Evolutionary conservation across 2,329 filamentous ascomycete genomes (phyloP).

Genomic region (Epicoccum sorghinum): DNA sequence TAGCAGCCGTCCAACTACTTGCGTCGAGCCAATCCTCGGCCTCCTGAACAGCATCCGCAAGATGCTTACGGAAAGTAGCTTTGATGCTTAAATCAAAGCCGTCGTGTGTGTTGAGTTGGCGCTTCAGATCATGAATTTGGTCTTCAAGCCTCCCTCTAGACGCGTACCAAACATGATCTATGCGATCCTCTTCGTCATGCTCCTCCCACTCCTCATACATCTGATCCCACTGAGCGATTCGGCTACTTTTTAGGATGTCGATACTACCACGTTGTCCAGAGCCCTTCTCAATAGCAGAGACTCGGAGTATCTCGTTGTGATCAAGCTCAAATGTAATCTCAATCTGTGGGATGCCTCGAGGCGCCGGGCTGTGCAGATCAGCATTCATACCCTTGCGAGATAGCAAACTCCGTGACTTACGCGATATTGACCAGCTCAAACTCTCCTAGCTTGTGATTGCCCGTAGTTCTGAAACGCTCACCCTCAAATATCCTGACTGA

Average conservation of each 20-base stretch:
- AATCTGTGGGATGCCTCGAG: constrained; percentile 95
- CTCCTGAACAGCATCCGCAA: constrained; percentile 97
- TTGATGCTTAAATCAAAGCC: constrained; percentile 98
- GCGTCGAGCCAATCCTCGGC: constrained; percentile 95
- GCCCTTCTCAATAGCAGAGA: constrained; percentile 95
- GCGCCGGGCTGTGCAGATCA: constrained; percentile 65
- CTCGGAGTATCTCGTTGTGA: constrained; percentile 97
- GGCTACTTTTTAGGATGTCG: constrained; percentile 98
- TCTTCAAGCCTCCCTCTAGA: constrained; percentile 97
- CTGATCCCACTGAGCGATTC: constrained; percentile 92
- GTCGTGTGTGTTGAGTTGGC: constrained; percentile 96
- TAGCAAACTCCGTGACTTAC: constrained; percentile 32
- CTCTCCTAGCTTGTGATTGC: constrained; percentile 94
- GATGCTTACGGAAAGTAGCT: constrained; percentile 96
- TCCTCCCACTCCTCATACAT: constrained; percentile 99
- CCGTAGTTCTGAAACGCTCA: constrained; percentile 91
- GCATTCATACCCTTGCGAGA: background rate
- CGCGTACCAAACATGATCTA: constrained; percentile 94
- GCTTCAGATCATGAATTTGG: constrained; percentile 99
- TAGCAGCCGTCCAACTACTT: constrained; percentile 81
- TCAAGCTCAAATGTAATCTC: constrained; percentile 98
- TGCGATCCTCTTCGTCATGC: constrained; percentile 99
- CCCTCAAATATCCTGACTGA: constrained; percentile 95
- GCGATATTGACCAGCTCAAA: constrained; percentile 97
- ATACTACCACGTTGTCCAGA: constrained; percentile 97